phyloP scores from a whole-genome alignment of 768 basidiomycete species.

The Asterophora parasitica region DNA sequence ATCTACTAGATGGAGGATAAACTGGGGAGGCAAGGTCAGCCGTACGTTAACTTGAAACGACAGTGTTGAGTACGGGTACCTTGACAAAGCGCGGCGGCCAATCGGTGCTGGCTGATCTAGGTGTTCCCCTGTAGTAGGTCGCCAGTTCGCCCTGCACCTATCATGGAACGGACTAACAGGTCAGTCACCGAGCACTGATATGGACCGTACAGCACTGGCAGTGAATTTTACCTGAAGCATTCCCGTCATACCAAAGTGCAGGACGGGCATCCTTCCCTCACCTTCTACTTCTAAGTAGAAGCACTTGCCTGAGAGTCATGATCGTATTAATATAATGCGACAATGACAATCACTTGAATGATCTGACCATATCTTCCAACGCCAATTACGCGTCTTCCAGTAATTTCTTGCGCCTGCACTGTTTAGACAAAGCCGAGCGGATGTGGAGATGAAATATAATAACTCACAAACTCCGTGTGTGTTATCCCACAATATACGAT shows the following conservation, averaged over 20 bases:
- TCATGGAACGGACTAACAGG: background rate
- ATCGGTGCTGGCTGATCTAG: slow-evolving; percentile 32
- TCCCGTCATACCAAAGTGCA: slow-evolving; percentile 88
- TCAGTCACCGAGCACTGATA: background rate
- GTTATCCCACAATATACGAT: slow-evolving; percentile 59
- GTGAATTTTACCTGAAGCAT: slow-evolving; percentile 54
- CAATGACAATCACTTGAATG: background rate
- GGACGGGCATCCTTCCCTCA: slow-evolving; percentile 55
- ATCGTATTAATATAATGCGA: too few relatives aligned
- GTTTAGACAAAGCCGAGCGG: background rate
- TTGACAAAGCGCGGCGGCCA: slow-evolving; percentile 72
- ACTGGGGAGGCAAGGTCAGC: slow-evolving; percentile 31
- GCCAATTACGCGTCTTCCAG: slow-evolving; percentile 40
- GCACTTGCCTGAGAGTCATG: slow-evolving; percentile 36
- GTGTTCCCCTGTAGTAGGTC: slow-evolving; percentile 44
- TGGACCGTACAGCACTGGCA: background rate
- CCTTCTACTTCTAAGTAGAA: slow-evolving; percentile 66
- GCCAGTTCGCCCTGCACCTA: slow-evolving; percentile 47
- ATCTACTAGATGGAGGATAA: slow-evolving; percentile 56
- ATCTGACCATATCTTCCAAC: slow-evolving; percentile 51
- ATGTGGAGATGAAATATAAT: background rate
- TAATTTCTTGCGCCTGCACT: slow-evolving; percentile 49
- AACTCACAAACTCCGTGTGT: slow-evolving; percentile 58
- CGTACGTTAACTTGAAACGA: background rate
- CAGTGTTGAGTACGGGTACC: slow-evolving; percentile 26